phyloP scores from a whole-genome alignment of 164 flowering plant species.

The Stephania yunnanensis region DNA sequence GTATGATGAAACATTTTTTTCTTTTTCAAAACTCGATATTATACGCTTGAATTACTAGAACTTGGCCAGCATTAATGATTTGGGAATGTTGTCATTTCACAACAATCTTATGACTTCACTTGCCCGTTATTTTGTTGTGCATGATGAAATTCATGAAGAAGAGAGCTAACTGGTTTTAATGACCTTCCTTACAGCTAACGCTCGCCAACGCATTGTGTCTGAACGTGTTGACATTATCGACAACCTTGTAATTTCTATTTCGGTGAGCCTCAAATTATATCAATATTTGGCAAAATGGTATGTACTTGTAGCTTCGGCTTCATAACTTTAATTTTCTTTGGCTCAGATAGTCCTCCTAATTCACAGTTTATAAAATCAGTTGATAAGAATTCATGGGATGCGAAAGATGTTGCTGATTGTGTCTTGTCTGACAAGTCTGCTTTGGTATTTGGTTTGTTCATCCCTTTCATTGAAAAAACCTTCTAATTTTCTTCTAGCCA shows the following conservation, averaged over 20 bases:
- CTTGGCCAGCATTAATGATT: no score
- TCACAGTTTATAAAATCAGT: no score
- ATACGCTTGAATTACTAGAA: not conserved
- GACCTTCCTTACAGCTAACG: conserved; percentile 48
- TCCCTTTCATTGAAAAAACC: not conserved
- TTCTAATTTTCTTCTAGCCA: not conserved
- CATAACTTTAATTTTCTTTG: conserved; percentile 21
- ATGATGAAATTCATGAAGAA: not conserved
- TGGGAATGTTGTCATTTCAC: not conserved
- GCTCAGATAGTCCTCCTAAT: conserved; percentile 95
- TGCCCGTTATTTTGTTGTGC: not conserved
- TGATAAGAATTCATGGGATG: no score
- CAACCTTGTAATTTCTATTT: no score
- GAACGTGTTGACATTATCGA: no score
- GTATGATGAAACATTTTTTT: not conserved
- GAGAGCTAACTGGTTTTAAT: not conserved
- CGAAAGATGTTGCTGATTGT: conserved; percentile 94
- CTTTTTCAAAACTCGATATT: not conserved
- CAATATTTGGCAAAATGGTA: no score
- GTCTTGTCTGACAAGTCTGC: conserved; percentile 85
- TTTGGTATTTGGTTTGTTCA: conserved; percentile 21
- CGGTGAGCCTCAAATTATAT: no score
- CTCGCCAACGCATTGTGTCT: no score
- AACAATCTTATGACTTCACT: conserved; percentile 6
- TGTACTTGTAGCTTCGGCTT: conserved; percentile 23